Percentiles rank a stretch among this genome's conserved stretches.
Evolutionary conservation across 345 rosid genomes (phyloP).

Genomic region (Linum trigynum): DNA sequence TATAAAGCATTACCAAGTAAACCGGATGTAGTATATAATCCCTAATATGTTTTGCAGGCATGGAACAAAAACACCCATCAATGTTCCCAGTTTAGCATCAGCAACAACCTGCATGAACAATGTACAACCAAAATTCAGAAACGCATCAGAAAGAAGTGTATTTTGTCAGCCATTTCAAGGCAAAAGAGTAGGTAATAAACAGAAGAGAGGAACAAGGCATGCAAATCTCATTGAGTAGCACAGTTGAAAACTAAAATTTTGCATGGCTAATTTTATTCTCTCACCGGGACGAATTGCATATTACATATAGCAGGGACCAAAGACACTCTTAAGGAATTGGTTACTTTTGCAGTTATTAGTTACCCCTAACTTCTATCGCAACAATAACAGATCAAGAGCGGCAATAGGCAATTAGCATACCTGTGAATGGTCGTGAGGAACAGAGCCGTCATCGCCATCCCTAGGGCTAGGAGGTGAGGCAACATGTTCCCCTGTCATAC

Average conservation of each 20-base stretch:
- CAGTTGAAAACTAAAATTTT: too few relatives aligned
- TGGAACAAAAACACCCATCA: conserved; percentile 99
- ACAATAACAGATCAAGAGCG: not conserved
- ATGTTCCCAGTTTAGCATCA: conserved; percentile 63
- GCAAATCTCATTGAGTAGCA: not conserved
- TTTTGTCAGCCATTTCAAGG: not conserved
- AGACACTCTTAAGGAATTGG: not conserved
- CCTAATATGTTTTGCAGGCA: conserved; percentile 98
- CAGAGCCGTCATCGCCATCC: conserved; percentile 67
- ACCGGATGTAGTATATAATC: conserved; percentile 95
- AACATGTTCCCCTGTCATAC: conserved; percentile 92
- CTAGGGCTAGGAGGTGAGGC: conserved; percentile 82
- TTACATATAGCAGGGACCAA: not conserved
- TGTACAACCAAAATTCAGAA: conserved; percentile 19
- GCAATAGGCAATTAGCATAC: conserved; percentile 31
- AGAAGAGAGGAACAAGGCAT: not conserved
- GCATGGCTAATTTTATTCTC: too few relatives aligned
- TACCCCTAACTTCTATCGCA: not conserved
- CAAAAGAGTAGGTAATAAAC: not conserved
- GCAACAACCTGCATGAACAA: conserved; percentile 49
- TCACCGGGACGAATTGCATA: not conserved
- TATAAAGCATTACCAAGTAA: conserved; percentile 61
- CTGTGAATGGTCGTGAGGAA: conserved; percentile 43
- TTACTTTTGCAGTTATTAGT: not conserved
- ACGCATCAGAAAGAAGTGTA: conserved; percentile 13